These are phyloP conservation scores for Sphaerulina musiva DNA, from an alignment of 2,329 filamentous ascomycete species.

Conservation along the genomic window DNA sequence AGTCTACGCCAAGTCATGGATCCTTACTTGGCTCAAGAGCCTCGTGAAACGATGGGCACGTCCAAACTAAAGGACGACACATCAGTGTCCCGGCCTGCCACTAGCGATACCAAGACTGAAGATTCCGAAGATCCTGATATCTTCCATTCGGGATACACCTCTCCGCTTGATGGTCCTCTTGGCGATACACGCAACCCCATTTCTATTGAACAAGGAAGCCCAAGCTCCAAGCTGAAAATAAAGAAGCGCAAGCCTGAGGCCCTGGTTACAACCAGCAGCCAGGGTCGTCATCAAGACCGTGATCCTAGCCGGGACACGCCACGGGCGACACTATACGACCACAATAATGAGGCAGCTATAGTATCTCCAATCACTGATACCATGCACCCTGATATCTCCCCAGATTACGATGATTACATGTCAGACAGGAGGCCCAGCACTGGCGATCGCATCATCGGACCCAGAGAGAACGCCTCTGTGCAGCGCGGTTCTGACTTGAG, in stretches of 20 bases:
- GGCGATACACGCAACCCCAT: slow-evolving; percentile 35
- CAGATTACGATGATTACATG: slow-evolving; percentile 3
- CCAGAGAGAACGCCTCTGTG: slow-evolving; percentile 12
- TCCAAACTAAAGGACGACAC: slow-evolving; percentile 10
- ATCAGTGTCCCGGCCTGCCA: slow-evolving; percentile 27
- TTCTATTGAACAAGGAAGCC: slow-evolving; percentile 27
- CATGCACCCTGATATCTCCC: slow-evolving; percentile 9
- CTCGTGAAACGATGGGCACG: slow-evolving; percentile 10
- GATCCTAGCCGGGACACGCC: slow-evolving; percentile 35
- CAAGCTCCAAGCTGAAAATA: slow-evolving; percentile 39
- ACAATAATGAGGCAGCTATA: slow-evolving; percentile 15
- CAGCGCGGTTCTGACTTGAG: slow-evolving; percentile 18
- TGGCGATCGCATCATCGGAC: slow-evolving; percentile 28
- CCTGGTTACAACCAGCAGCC: slow-evolving; percentile 25
- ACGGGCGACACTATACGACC: slow-evolving; percentile 18
- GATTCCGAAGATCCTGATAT: slow-evolving; percentile 46
- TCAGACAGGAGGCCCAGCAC: slow-evolving; percentile 28
- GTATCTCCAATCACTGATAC: slow-evolving; percentile 26
- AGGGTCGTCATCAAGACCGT: slow-evolving; percentile 50
- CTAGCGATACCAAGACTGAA: slow-evolving; percentile 19
- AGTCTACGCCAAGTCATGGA: slow-evolving; percentile 83
- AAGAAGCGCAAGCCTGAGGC: slow-evolving; percentile 26
- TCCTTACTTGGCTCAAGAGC: slow-evolving; percentile 57
- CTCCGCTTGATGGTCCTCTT: slow-evolving; percentile 64
- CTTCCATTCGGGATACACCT: slow-evolving; percentile 71